Evolutionary conservation across 148 eudicot species (phyloP).

Genomic region (Mesembryanthemum crystallinum): DNA sequence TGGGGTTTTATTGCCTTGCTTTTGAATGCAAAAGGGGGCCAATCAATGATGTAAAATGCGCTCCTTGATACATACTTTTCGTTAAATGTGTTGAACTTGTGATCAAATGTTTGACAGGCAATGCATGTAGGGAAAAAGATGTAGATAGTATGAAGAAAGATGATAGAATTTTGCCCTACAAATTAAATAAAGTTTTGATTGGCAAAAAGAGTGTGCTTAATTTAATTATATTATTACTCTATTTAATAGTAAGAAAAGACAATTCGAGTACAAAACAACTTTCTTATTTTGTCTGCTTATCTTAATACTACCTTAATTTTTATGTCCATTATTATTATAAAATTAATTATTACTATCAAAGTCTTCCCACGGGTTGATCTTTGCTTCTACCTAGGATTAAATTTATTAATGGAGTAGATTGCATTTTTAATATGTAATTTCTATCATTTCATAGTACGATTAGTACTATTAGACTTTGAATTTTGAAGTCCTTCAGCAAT

Average conservation of each 20-base stretch:
- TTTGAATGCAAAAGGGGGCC: conserved; percentile 24
- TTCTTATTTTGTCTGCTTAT: conserved; percentile 15
- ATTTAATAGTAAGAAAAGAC: conserved; percentile 11
- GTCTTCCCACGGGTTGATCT: no score
- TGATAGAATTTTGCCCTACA: conserved; percentile 31
- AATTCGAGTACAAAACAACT: conserved; percentile 21
- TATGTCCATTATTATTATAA: not conserved
- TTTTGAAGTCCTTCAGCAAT: no score
- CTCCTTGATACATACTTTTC: conserved; percentile 29
- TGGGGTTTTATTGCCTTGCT: conserved; percentile 19
- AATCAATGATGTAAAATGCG: conserved; percentile 28
- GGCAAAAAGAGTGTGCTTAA: conserved; percentile 15
- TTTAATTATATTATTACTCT: not conserved
- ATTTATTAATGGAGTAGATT: no score
- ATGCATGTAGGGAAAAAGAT: conserved; percentile 9
- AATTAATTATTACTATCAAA: no score
- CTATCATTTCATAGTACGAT: no score
- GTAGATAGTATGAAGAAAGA: not conserved
- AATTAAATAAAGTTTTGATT: conserved; percentile 20
- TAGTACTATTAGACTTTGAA: no score
- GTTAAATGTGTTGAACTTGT: conserved; percentile 25
- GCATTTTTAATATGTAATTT: no score
- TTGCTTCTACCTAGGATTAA: no score
- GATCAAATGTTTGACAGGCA: conserved; percentile 27
- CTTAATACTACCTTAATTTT: not conserved